Conservation (phyloP, 345 rosid genomes). For the Murraya koenigii region DNA sequence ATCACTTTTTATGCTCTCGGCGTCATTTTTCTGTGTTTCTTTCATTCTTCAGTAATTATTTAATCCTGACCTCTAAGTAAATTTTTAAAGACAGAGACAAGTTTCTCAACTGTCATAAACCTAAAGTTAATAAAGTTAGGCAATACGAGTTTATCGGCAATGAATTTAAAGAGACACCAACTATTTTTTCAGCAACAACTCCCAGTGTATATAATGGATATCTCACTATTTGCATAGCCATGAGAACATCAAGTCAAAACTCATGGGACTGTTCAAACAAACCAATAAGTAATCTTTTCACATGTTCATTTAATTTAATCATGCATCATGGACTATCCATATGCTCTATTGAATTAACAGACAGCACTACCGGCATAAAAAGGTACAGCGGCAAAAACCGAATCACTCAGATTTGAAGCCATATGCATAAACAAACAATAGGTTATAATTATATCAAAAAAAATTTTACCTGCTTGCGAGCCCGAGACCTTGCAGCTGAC, state of each 20-base stretch:
- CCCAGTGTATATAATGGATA: neutral
- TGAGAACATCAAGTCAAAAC: neutral
- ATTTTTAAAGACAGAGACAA: neutral
- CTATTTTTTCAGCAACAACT: neutral
- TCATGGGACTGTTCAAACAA: neutral
- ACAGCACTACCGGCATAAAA: neutral
- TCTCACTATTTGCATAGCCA: neutral
- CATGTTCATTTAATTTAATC: neutral
- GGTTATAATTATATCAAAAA: slow-evolving; percentile 9
- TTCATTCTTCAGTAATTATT: neutral
- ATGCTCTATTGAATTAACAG: neutral
- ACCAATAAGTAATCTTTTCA: neutral
- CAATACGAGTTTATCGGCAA: neutral
- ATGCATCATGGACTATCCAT: neutral
- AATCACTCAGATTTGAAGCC: neutral
- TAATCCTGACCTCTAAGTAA: neutral
- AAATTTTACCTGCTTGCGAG: slow-evolving; percentile 89
- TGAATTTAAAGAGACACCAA: neutral
- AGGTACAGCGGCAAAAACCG: neutral
- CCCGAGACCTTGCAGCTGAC: slow-evolving; percentile 97
- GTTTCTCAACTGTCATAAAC: neutral
- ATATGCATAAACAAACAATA: slow-evolving; percentile 3
- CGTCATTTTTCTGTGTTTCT: neutral
- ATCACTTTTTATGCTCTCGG: neutral
- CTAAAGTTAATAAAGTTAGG: slow-evolving; percentile 6